Evolutionary conservation across 2,329 filamentous ascomycete genomes (phyloP).

Genomic region (Ophiostoma ips): DNA sequence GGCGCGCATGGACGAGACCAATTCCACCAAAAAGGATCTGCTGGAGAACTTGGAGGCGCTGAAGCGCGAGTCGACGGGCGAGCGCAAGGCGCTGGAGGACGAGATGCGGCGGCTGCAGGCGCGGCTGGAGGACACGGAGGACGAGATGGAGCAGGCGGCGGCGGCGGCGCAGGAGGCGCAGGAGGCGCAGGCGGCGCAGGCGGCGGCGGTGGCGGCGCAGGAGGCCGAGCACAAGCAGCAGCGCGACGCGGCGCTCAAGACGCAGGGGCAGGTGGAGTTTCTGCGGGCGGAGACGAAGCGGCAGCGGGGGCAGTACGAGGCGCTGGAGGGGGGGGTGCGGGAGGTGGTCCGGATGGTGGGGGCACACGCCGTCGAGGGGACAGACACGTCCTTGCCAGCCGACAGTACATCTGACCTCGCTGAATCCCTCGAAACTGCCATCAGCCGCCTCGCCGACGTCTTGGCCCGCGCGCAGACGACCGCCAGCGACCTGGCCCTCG

Average conservation of each 20-base stretch:
- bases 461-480: constrained; percentile 44
- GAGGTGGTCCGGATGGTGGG: too few species aligned
- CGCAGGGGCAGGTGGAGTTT: constrained; percentile 48
- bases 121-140: constrained; percentile 76
- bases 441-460: constrained; percentile 42
- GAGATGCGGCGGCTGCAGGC: constrained; percentile 66
- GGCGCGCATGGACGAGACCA: constrained; percentile 66
- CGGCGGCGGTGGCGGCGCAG: constrained; percentile 53
- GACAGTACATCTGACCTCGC: constrained; percentile 41
- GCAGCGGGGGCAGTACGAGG: constrained; percentile 45
- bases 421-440: constrained; percentile 46
- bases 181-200: constrained; percentile 60
- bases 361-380: too few species aligned
- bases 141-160: constrained; percentile 74
- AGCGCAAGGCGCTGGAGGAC: constrained; percentile 68
- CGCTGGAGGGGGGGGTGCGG: constrained; percentile 44
- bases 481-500: constrained; percentile 44
- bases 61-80: constrained; percentile 74
- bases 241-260: constrained; percentile 42
- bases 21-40: constrained; percentile 85
- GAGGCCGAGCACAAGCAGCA: constrained; percentile 51
- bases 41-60: constrained; percentile 89
- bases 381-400: too few species aligned
- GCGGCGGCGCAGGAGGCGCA: constrained; percentile 70
- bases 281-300: constrained; percentile 45